Evolutionary conservation across 805 yeast species (phyloP), one percentile per base, ranked within the genome.

Genomic region (Spathaspora arborariae): DNA sequence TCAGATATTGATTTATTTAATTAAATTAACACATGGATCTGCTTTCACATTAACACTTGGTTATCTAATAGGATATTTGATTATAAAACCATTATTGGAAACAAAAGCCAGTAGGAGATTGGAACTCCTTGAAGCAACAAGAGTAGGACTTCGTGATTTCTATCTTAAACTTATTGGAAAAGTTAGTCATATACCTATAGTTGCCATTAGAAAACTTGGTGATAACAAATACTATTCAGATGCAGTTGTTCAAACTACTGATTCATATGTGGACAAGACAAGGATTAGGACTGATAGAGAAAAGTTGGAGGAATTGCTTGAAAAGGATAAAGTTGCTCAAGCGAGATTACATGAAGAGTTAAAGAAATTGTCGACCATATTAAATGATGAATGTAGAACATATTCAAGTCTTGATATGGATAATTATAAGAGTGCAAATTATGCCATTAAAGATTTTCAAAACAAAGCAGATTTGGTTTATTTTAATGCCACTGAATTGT

Each of bases 121-220:
- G 9, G 75, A 71, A 34, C 55, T 67, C 5, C 56, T 68, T 24
- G 73, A 69, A 33, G 51, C 55, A 18, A 65, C 63, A 48, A 45
- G 75, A 5, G 56, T 51, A 22, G 62, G 54, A 41, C 53, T 70
- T 21, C 56, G 75, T 41, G 75, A 68, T 49, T 53, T 63, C 36
- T 72, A 68, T 50, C 52, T 72, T 20, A 62, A 57, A 30, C 49
- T 65, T 27, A 59, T 70, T 11, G 58, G 67, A 8, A 54, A 62
- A 37, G 74, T 72, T 6, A 61, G 63, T 34, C 49, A 66, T 36
- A 68, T 72, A 5, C 76, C 76, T 2, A 67, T 70, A 19, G 71
- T 71, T 18, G 67, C 68, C n/a, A 55, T 68, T 41, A 57, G 59
- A 34, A 44, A 42, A 27, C 30, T n/a, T 9, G 63, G 62, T 2